A percentile compares a stretch with the other conserved stretches of the same genome.
These are phyloP conservation scores for Earliella scabrosa DNA, from an alignment of 1,284 basidiomycete species.

Conservation along the genomic window DNA sequence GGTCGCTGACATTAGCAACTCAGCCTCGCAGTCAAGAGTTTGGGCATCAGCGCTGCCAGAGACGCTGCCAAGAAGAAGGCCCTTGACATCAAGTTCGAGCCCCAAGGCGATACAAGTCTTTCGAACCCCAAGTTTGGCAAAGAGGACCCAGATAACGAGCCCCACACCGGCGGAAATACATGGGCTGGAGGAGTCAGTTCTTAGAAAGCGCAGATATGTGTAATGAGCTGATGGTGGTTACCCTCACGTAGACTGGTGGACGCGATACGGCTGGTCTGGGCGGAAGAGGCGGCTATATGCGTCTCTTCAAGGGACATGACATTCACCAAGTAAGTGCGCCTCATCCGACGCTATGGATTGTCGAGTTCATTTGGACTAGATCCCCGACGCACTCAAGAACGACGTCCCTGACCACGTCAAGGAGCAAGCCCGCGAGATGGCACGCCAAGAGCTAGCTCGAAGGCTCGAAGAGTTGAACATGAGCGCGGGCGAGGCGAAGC, in stretches of 20 bases:
- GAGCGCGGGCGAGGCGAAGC: constrained; percentile 55
- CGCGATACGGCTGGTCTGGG: constrained; percentile 70
- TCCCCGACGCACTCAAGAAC: constrained; percentile 58
- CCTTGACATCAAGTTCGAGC: constrained; percentile 61
- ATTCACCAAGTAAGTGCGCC: constrained; percentile 55
- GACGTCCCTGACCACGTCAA: constrained; percentile 62
- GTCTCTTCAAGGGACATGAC: constrained; percentile 64
- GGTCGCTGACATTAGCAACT: not conserved
- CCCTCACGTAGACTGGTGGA: constrained; percentile 55
- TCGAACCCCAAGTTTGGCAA: constrained; percentile 61
- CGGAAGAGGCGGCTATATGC: constrained; percentile 67
- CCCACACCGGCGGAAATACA: constrained; percentile 62
- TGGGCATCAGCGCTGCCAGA: constrained; percentile 59
- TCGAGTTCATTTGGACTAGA: constrained; percentile 37
- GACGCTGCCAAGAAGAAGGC: constrained; percentile 52
- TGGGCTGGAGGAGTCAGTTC: constrained; percentile 62
- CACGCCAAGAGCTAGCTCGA: constrained; percentile 59
- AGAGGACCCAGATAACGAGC: constrained; percentile 55
- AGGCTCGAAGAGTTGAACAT: constrained; percentile 66
- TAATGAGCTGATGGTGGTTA: not conserved
- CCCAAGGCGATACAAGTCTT: constrained; percentile 49
- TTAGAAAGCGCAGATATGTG: not conserved
- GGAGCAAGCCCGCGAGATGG: constrained; percentile 68
- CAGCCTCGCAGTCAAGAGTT: constrained; percentile 54
- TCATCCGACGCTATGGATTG: not conserved